Evolutionary conservation across 306 rosid species (phyloP).

Genomic region (Cotoneaster glaucophyllus): DNA sequence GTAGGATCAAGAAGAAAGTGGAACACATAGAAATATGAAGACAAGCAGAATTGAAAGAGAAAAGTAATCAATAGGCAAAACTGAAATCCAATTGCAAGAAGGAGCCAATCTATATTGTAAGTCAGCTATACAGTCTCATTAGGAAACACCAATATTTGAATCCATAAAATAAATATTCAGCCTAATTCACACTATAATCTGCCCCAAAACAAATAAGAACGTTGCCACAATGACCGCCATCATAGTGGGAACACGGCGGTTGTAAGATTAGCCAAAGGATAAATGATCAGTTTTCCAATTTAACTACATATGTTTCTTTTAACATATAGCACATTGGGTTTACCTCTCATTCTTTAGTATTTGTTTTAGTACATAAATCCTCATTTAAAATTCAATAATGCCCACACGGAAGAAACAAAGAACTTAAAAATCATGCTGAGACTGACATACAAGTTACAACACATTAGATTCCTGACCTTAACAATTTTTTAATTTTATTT

Average conservation of each 20-base stretch:
- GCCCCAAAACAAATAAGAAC: neutral
- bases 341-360: neutral
- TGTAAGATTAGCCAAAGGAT: neutral
- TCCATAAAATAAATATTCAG: neutral
- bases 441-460: neutral
- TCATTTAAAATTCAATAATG: neutral
- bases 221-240: neutral
- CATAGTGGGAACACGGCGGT: neutral
- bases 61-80: neutral
- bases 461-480: neutral
- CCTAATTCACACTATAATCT: neutral
- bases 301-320: neutral
- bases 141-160: neutral
- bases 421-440: neutral
- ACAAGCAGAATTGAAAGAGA: neutral
- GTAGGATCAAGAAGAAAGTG: neutral
- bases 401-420: neutral
- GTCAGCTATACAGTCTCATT: neutral
- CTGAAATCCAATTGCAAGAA: neutral
- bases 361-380: neutral
- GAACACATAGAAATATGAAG: neutral
- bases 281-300: neutral
- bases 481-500: neutral
- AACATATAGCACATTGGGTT: neutral
- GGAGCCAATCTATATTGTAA: neutral